These are phyloP conservation scores for Epithemia pelagica DNA, from an alignment of 108 stramenopile species.

Conservation along the genomic window DNA sequence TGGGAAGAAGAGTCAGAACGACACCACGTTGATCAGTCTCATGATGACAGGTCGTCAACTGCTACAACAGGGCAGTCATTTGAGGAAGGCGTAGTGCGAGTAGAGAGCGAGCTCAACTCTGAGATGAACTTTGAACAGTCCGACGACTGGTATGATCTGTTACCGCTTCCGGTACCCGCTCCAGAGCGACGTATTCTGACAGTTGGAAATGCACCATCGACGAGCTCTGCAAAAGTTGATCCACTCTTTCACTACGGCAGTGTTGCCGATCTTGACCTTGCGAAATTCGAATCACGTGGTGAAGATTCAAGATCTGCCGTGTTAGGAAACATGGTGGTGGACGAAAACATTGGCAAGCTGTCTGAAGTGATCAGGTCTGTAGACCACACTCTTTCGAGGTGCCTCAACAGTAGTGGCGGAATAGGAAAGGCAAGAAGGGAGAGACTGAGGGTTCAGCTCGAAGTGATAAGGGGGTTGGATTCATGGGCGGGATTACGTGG, in stretches of 20 bases:
- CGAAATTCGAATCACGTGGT: neutral
- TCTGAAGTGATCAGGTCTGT: slow-evolving; percentile 68
- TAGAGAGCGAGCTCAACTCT: slow-evolving; percentile 43
- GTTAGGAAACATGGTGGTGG: slow-evolving; percentile 68
- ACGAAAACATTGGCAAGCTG: slow-evolving; percentile 79
- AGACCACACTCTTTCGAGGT: slow-evolving; percentile 51
- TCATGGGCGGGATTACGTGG: slow-evolving; percentile 74
- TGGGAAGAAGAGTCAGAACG: slow-evolving; percentile 48
- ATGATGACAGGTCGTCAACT: neutral
- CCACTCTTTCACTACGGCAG: slow-evolving; percentile 25
- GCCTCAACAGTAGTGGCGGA: slow-evolving; percentile 39
- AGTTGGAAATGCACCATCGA: slow-evolving; percentile 21
- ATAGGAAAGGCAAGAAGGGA: slow-evolving; percentile 50
- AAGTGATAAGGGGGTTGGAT: slow-evolving; percentile 64
- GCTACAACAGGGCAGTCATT: slow-evolving; percentile 20
- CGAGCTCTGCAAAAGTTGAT: neutral
- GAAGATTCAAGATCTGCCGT: slow-evolving; percentile 22
- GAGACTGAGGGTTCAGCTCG: slow-evolving; percentile 38
- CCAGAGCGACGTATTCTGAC: slow-evolving; percentile 60
- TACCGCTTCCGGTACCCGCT: slow-evolving; percentile 73
- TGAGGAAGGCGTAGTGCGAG: slow-evolving; percentile 68
- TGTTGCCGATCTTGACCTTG: slow-evolving; percentile 13
- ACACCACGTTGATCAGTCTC: neutral
- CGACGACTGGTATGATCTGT: slow-evolving; percentile 64
- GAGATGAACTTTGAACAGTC: slow-evolving; percentile 22